Evolutionary conservation across 108 stramenopile species (phyloP), one percentile per base, ranked within the genome.

Genomic region (Ochromonas danica): DNA sequence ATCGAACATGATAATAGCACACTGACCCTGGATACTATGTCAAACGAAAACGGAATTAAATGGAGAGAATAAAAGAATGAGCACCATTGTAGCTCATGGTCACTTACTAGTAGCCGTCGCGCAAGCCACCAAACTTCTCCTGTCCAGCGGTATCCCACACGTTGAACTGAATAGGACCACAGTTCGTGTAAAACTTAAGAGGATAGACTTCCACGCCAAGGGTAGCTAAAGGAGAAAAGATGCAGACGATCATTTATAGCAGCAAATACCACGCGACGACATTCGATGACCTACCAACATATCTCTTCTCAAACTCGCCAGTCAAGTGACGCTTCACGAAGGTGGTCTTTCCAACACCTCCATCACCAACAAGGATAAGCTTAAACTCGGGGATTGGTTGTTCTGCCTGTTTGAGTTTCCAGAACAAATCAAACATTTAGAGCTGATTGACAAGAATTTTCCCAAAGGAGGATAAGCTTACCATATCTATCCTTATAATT

Each of bases 131-230:
- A 71, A 96, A 97, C 87, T 96, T 98, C 83, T 99, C 98, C 88
- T 99, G 98, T 51, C 98, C 98, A 40, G 98, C 98, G 25, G 98
- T 99, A 82, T 99, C 98, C 98, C 98, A 99, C 42, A 97, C 96
- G 82, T 98, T 99, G 93, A 98, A 99, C 83, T 95, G 94, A 89
- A 99, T 95, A 61, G 93, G 93, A 36, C 98, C 98, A 72, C 95
- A 91, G 87, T 96, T 98, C 78, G 98, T 99, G 95, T 95, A 92
- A 84, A 99, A 98, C 61, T 90, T 81, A 78, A 99, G 86, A 67
- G 96, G 96, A 87, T 97, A 96, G 40, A 99, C 97, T 77, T 87
- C 85, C 1, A 85, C 86, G 25, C 86, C 86, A 22, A 85, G 63
- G 0, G 85, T 87, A 28, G 85, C 85, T 85, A 80, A 31, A 22